Percentiles rank a stretch among this genome's conserved stretches.
These are phyloP conservation scores for Ceratobasidium sp. DNA, from an alignment of 1,284 basidiomycete species.

Conservation along the genomic window DNA sequence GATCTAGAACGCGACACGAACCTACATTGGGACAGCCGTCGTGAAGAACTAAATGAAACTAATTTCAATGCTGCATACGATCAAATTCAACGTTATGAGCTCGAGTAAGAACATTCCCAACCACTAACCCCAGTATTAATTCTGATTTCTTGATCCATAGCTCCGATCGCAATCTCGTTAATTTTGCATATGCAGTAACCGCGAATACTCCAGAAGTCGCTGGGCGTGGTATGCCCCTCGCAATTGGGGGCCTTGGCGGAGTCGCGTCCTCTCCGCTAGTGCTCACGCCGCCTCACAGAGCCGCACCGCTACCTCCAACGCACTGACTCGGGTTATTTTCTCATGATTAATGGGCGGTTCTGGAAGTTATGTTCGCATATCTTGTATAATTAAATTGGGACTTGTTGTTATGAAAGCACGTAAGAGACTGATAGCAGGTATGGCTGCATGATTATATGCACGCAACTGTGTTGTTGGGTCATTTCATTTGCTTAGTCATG, in stretches of 20 bases:
- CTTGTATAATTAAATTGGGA: too few relatives aligned
- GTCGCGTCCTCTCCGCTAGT: constrained; percentile 20
- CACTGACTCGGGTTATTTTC: too few relatives aligned
- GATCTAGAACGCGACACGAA: constrained; percentile 26
- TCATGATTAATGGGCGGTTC: too few relatives aligned
- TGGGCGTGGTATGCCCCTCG: background rate
- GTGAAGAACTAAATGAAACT: constrained; percentile 25
- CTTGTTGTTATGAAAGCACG: too few relatives aligned
- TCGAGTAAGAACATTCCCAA: constrained; percentile 12
- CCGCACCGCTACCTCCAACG: background rate
- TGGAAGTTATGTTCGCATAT: too few relatives aligned
- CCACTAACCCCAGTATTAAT: background rate
- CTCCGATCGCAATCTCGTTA: constrained; percentile 27
- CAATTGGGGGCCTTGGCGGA: constrained; percentile 31
- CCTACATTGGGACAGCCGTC: constrained; percentile 7
- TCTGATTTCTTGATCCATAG: background rate
- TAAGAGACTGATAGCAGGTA: too few relatives aligned
- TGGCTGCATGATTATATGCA: too few relatives aligned
- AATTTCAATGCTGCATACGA: constrained; percentile 39
- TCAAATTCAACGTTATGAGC: constrained; percentile 38
- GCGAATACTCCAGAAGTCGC: constrained; percentile 14
- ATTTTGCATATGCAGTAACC: constrained; percentile 34
- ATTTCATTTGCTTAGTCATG: too few relatives aligned
- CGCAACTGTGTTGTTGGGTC: too few relatives aligned
- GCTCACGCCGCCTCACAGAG: constrained; percentile 14